Evolutionary conservation across 495 filamentous ascomycete genomes (phyloP), one percentile per base, ranked within the genome.

Genomic region (Xylaria sp.): DNA sequence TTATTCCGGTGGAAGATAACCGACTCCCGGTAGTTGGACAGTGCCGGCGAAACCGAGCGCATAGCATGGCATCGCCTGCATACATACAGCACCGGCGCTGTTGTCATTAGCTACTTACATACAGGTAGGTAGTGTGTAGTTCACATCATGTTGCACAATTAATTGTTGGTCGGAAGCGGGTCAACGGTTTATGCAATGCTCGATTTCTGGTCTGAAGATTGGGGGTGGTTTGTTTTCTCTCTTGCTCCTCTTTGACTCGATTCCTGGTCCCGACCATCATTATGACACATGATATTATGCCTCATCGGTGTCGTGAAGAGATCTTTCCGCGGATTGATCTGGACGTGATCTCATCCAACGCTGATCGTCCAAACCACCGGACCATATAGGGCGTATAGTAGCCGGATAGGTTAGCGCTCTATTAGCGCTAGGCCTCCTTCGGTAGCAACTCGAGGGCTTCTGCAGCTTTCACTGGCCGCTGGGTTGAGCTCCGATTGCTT

Each of bases 11-110:
- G n/a, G n/a, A n/a, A n/a, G n/a, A n/a, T n/a, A n/a, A n/a, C n/a
- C n/a, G n/a, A n/a, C n/a, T n/a, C n/a, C n/a, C n/a, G n/a, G n/a
- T n/a, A n/a, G n/a, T n/a, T 29, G 21, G 35, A 67, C 29, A 50
- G 64, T 48, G 48, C 48, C 64, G 64, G 64, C 64, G 64, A 67
- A 53, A 55, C 64, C 64, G 64, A 67, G 64, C 31, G 64, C 64
- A 41, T 53, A 43, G 48, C 17, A 65, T 15, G 12, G 19, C 31
- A 19, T 59, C 31, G 7, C 31, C 31, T n/a, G n/a, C n/a, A n/a
- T n/a, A n/a, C n/a, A n/a, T 43, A 33, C 43, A 7, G 61, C 43
- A 50, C 33, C 26, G 33, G 63, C 40, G 17, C 46, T 17, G 63
- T 43, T 65, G 35, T 61, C 14, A 26, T 26, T 31, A 8, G 11